Evolutionary conservation across 208 protist genomes (phyloP), one percentile per base, ranked within the genome.

Genomic region (Tritrichomonas musculus): DNA sequence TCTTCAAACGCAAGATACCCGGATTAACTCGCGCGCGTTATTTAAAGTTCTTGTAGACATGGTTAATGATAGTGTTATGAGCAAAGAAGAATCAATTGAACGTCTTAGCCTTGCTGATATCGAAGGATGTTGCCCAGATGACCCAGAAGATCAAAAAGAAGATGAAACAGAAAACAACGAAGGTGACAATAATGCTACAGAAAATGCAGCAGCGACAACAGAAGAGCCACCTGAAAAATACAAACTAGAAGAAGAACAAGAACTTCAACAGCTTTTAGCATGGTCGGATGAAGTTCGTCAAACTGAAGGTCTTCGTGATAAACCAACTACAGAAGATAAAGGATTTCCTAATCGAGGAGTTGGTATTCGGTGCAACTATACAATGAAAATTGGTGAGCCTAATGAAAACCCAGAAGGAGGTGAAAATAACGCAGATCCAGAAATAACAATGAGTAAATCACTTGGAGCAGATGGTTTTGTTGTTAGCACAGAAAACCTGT

Each of bases 401-500:
- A n/a, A n/a, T n/a, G n/a, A n/a, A n/a, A n/a, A n/a, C n/a, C n/a
- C n/a, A n/a, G n/a, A n/a, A n/a, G n/a, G n/a, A n/a, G n/a, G n/a
- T n/a, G n/a, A n/a, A n/a, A n/a, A n/a, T n/a, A 82, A 82, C 25
- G 73, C 73, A 20, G 73, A 82, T 41, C 14, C 73, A n/a, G 77
- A 88, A 27, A 47, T 49, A 17, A 30, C 33, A n/a, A 88, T 57
- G 39, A 22, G 47, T 0, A 88, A 50, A 17, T 22, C 53, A 39
- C 27, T 88, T 20, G 77, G 77, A 20, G 41, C 41, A 11, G 47
- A 88, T n/a, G 77, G 77, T 20, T 39, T 88, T 57, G 27, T 88
- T 20, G 33, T 44, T 95, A 95, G 98, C 47, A 98, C 98, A 57
- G 98, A 98, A 96, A 97, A 98, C 96, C 98, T 98, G 97, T 98